Conservation (phyloP, 768 basidiomycete genomes). For the Xerocomus brunneocitrinus region DNA sequence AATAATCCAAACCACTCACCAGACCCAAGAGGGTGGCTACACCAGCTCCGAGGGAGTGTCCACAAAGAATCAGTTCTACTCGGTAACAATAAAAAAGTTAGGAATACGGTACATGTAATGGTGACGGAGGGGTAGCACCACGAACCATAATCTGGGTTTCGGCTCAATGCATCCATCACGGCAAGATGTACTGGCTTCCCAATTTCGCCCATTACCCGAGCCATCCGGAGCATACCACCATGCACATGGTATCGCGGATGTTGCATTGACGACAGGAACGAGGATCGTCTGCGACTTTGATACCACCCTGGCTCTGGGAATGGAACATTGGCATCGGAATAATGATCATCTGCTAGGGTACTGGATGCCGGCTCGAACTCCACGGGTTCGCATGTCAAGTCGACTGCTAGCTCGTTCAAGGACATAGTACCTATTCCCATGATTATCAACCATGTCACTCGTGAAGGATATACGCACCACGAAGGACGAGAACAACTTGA, state of each 20-base stretch:
- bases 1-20: constrained; percentile 36
- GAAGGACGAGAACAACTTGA: constrained; percentile 72
- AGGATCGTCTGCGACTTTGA: constrained; percentile 22
- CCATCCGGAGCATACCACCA: constrained; percentile 77
- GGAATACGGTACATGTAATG: not conserved
- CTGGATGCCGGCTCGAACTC: constrained; percentile 55
- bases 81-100: not conserved
- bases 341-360: constrained; percentile 20
- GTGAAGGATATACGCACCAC: constrained; percentile 40
- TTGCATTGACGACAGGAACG: constrained; percentile 19
- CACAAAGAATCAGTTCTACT: constrained; percentile 68
- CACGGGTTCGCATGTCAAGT: constrained; percentile 76
- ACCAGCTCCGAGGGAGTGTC: constrained; percentile 82
- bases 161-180: constrained; percentile 61
- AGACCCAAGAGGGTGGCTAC: constrained; percentile 72
- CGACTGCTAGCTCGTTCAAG: constrained; percentile 81
- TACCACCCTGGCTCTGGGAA: constrained; percentile 31
- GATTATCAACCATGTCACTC: constrained; percentile 1
- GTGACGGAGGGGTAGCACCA: constrained; percentile 8
- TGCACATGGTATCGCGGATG: constrained; percentile 59
- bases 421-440: constrained; percentile 66
- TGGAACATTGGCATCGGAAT: constrained; percentile 32
- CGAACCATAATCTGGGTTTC: constrained; percentile 71
- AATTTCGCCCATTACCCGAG: constrained; percentile 68
- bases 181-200: constrained; percentile 77